Evolutionary conservation across 2,329 filamentous ascomycete genomes (phyloP), one percentile per base, ranked within the genome.

Genomic region (Clonostachys solani): DNA sequence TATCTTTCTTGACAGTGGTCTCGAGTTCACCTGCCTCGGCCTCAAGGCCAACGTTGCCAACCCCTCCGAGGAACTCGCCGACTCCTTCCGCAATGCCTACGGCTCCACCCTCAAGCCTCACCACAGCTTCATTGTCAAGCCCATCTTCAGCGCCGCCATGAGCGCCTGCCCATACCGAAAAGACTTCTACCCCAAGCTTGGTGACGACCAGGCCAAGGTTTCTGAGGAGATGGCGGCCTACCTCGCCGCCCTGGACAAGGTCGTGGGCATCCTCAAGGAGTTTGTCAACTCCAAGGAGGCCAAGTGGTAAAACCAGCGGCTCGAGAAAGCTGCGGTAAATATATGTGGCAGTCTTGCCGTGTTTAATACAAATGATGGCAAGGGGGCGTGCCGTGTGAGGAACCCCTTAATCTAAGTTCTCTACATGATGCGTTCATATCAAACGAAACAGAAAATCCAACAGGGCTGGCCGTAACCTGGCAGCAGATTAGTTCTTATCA

Each of bases 61-160:
- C 61, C 62, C 80, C 46, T 57, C 65, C 54, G 81, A 90, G 63
- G 91, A 96, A 71, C 87, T 99, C 52, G 78, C 87, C 50, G 78
- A 81, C 56, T 96, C 91, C 43, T 99, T 99, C 86, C 85, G 88
- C 60, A 72, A 74, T 48, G 89, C 92, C 56, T 99, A 99, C 73
- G 81, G 79, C 64, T 76, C 74, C 59, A 96, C 92, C 44, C 86
- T 99, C 60, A 96, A 95, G 75, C 88, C 87, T 23, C 84, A 95
- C 75, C 94, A 99, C 77, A 83, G 78, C 63, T 91, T 95, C 69
- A 59, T 96, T 52, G 74, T 96, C 60, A 96, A 95, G 79, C 90
- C 90, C 51, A 78, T 96, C 63, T 97, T 97, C 80, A 87, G 80
- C 58, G 87, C 91, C 52, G 92, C 92, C 65, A 96, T 99, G 91